A percentile compares a stretch with the other conserved stretches of the same genome.
Conservation (phyloP, 768 basidiomycete species). For the Rhodotorula sphaerocarpa region DNA sequence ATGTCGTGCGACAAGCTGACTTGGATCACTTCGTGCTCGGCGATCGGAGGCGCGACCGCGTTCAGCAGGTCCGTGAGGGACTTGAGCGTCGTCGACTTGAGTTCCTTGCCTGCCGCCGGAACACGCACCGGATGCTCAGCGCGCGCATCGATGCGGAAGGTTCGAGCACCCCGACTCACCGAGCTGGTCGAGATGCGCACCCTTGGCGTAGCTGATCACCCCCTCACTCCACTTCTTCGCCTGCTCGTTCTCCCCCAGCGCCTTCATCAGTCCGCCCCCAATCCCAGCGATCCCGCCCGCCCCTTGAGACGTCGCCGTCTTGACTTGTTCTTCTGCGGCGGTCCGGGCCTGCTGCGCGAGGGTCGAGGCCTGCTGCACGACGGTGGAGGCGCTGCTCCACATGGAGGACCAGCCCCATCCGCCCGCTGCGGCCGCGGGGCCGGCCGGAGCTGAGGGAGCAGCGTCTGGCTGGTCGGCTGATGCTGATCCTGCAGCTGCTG, state of each 20-base stretch:
- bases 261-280: constrained; percentile 33
- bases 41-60: constrained; percentile 94
- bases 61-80: constrained; percentile 87
- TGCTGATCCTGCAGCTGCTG: neutral
- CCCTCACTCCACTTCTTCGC: constrained; percentile 82
- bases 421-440: constrained; percentile 4
- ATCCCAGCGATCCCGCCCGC: constrained; percentile 35
- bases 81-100: constrained; percentile 76
- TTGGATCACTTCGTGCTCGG: constrained; percentile 95
- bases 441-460: no score
- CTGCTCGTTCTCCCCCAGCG: constrained; percentile 55
- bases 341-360: constrained; percentile 50
- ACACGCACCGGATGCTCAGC: neutral
- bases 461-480: no score
- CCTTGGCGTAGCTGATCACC: constrained; percentile 76
- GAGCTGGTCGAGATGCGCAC: constrained; percentile 80
- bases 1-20: constrained; percentile 94
- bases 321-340: constrained; percentile 88
- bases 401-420: constrained; percentile 38
- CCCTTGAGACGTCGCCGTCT: constrained; percentile 42
- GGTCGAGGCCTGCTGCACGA: constrained; percentile 32
- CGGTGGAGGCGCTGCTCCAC: constrained; percentile 32
- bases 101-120: constrained; percentile 64
- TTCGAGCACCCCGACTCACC: constrained; percentile 49
- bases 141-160: neutral